Base-by-base conservation (phyloP, 768 basidiomycete species). In the Tulasnella sp. region DNA sequence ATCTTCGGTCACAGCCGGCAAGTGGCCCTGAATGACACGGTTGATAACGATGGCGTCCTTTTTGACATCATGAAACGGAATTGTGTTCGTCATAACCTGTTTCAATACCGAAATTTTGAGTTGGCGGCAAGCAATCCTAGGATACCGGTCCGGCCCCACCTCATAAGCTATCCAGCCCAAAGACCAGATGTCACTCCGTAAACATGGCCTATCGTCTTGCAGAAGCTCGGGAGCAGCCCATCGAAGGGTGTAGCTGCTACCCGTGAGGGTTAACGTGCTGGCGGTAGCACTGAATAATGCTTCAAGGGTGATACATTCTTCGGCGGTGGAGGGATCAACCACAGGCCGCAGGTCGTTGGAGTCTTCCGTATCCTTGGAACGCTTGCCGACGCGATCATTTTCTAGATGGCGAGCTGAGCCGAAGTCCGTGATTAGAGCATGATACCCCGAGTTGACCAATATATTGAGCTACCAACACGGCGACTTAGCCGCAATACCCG, bases 141-240 rank as follows among this genome's bases (percentile, higher is more conserved):
- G n/a, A n/a, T n/a, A n/a, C n/a, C n/a, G 26, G 11, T n/a, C 20
- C 7, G 20, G 7, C n/a, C 40, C 37, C 32, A 74, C 73, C 46
- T 74, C 73, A n/a, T 44, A 51, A 1, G 48, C 73, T 18, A 74
- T 16, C 35, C 73, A 74, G 6, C 73, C 73, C 26, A 35, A 44
- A 1, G 73, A 44, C 73, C 73, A 74, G 20, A 74, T 74, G 35
- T 74, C 73, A 18, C 73, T 74, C 23, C 44, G 23, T 3, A n/a
- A 44, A 20, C 35, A 23, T 20, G 35, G 40, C 6, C 4, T 0
- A 9, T 74, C 23, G 0, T 35, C 73, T 2, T 39, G 5, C 26
- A 74, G 48, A 9, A 74, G 48, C 48, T 74, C 73, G 35, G 73
- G 73, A 48, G 35, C 44, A 44, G 35, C 35, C 73, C 73, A 74